Conservation (phyloP, 768 basidiomycete genomes). For the Boletellus ananas region DNA sequence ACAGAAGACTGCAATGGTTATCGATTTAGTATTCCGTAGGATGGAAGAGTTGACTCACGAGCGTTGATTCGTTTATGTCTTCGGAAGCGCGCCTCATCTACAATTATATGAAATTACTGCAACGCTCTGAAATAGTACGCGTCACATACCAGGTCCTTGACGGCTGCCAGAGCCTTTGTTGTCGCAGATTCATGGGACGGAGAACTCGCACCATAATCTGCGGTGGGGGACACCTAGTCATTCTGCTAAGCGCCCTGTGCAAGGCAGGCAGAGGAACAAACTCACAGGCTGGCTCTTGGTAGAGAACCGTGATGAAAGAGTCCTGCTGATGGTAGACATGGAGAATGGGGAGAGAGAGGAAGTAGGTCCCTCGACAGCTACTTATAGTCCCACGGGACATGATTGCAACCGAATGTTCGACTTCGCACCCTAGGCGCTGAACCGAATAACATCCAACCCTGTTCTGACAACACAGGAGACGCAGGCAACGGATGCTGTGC, state of each 20-base stretch:
- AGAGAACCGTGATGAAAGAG: constrained; percentile 30
- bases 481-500: not conserved
- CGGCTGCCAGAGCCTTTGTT: constrained; percentile 22
- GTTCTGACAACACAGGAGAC: constrained; percentile 1
- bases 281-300: constrained; percentile 27
- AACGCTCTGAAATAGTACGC: not conserved
- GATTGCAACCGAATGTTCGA: constrained; percentile 16
- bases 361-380: constrained; percentile 1
- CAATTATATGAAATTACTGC: not conserved
- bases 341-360: constrained; percentile 5
- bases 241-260: not conserved
- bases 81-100: constrained; percentile 31
- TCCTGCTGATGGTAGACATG: constrained; percentile 29
- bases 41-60: constrained; percentile 12
- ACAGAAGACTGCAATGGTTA: constrained; percentile 44
- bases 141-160: constrained; percentile 31
- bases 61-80: constrained; percentile 26
- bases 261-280: not conserved
- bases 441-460: constrained; percentile 19
- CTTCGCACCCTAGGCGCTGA: constrained; percentile 10
- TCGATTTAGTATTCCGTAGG: not conserved
- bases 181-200: constrained; percentile 15
- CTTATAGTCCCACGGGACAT: constrained; percentile 23
- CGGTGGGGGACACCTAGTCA: constrained; percentile 11
- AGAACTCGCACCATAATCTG: constrained; percentile 5